phyloP scores from a whole-genome alignment of 257 asterid genomes.

The Solanum tarapatanum region DNA sequence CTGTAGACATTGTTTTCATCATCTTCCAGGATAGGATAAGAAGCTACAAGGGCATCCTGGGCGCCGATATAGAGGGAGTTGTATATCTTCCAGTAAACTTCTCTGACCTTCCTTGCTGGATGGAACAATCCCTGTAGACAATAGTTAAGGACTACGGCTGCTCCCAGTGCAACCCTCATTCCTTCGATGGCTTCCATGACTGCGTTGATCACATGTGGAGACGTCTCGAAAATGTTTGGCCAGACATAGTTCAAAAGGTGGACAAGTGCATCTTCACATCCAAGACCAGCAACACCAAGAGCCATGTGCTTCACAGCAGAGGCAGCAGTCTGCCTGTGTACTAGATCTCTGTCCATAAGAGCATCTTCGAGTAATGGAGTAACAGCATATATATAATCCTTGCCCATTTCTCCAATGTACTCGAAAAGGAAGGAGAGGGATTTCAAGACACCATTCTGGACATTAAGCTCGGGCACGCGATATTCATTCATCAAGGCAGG shows the following conservation, averaged over 20 bases:
- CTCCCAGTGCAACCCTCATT: slow-evolving; percentile 84
- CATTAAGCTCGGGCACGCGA: slow-evolving; percentile 92
- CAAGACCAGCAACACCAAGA: slow-evolving; percentile 79
- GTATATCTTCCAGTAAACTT: slow-evolving; percentile 89
- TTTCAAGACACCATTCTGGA: slow-evolving; percentile 81
- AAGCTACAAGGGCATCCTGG: slow-evolving; percentile 81
- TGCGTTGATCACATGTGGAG: slow-evolving; percentile 85
- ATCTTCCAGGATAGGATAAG: slow-evolving; percentile 74
- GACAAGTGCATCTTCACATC: slow-evolving; percentile 81
- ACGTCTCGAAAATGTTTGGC: slow-evolving; percentile 88
- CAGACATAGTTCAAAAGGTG: slow-evolving; percentile 77
- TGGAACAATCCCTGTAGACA: slow-evolving; percentile 89
- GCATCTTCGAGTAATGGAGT: slow-evolving; percentile 90
- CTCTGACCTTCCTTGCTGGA: slow-evolving; percentile 90
- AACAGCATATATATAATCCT: slow-evolving; percentile 84
- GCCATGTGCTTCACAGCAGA: slow-evolving; percentile 93
- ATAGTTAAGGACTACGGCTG: slow-evolving; percentile 63
- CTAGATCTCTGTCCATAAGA: slow-evolving; percentile 80
- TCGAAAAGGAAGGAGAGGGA: slow-evolving; percentile 81
- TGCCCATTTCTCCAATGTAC: slow-evolving; percentile 93
- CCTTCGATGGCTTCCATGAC: slow-evolving; percentile 93
- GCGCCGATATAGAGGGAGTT: slow-evolving; percentile 75
- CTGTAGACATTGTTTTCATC: slow-evolving; percentile 48
- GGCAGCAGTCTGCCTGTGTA: slow-evolving; percentile 84
- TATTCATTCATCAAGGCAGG: slow-evolving; percentile 90